These are phyloP conservation scores for Diplodia sapinea DNA, from an alignment of 2,329 filamentous ascomycete species.

Conservation along the genomic window DNA sequence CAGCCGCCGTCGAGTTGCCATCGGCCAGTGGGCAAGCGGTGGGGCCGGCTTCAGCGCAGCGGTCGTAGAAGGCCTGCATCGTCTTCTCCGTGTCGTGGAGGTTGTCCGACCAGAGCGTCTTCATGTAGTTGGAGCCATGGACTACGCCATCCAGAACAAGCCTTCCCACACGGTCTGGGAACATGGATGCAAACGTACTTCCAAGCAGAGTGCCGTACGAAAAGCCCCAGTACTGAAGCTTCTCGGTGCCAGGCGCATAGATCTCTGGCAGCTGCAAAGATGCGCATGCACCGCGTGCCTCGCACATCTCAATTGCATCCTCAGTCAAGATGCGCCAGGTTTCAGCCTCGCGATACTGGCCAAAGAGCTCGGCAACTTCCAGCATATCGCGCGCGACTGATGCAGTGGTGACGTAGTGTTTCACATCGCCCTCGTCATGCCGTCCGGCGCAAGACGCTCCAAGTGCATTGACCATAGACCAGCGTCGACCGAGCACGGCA, in stretches of 20 bases:
- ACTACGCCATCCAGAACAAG: constrained; percentile 55
- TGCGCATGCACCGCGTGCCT: constrained; percentile 9
- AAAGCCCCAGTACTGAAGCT: constrained; percentile 54
- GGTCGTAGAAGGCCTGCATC: constrained; percentile 52
- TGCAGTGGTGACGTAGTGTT: constrained; percentile 54
- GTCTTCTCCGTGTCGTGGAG: constrained; percentile 53
- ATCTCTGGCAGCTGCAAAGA: constrained; percentile 17
- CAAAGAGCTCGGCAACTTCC: constrained; percentile 54
- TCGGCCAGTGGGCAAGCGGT: constrained; percentile 49
- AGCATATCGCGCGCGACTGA: constrained; percentile 58
- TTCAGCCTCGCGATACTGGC: constrained; percentile 43
- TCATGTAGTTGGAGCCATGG: constrained; percentile 48
- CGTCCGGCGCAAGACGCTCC: constrained; percentile 41
- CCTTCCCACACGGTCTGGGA: constrained; percentile 45
- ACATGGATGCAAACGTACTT: constrained; percentile 48
- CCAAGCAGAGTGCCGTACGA: constrained; percentile 56
- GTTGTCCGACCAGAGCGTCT: constrained; percentile 47
- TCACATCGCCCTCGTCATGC: constrained; percentile 46
- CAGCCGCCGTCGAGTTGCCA: constrained; percentile 41
- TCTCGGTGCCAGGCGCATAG: constrained; percentile 40
- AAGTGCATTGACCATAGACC: constrained; percentile 50
- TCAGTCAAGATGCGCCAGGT: constrained; percentile 30
- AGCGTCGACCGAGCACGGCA: constrained; percentile 50
- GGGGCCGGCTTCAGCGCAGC: constrained; percentile 52
- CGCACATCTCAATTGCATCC: constrained; percentile 7